Percentiles rank a stretch among this genome's conserved stretches.
phyloP scores from a whole-genome alignment of 2,329 filamentous ascomycete species.

The Trichophyton schoenleinii region DNA sequence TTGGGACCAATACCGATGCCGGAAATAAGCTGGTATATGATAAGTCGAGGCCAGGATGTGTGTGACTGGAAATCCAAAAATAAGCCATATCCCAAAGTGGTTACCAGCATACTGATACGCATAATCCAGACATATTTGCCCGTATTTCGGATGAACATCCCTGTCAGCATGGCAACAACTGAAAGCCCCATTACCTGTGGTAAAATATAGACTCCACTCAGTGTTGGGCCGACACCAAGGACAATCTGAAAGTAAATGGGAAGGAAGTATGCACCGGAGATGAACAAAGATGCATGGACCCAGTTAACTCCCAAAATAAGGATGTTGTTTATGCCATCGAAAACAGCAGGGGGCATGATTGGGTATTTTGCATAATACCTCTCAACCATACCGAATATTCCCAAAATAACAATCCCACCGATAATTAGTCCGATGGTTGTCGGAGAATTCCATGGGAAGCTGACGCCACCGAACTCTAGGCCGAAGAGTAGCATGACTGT shows the following conservation, averaged over 20 bases:
- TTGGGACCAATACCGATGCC: constrained; percentile 52
- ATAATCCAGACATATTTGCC: constrained; percentile 54
- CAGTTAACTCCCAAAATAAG: constrained; percentile 56
- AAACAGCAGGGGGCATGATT: constrained; percentile 62
- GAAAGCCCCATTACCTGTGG: constrained; percentile 58
- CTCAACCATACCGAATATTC: constrained; percentile 60
- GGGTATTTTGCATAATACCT: constrained; percentile 62
- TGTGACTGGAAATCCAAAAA: constrained; percentile 45
- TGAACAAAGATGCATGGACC: constrained; percentile 65
- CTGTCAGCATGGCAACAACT: constrained; percentile 46
- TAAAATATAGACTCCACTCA: constrained; percentile 62
- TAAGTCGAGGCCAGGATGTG: constrained; percentile 40
- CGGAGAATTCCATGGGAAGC: constrained; percentile 60
- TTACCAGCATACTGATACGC: constrained; percentile 44
- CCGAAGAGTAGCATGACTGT: constrained; percentile 80
- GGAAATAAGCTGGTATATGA: constrained; percentile 46
- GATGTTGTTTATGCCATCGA: constrained; percentile 52
- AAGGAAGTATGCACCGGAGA: constrained; percentile 65
- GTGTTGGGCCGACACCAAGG: constrained; percentile 53
- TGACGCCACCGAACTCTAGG: constrained; percentile 69
- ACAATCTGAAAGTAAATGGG: constrained; percentile 77
- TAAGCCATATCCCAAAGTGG: constrained; percentile 54
- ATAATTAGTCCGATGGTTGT: constrained; percentile 66
- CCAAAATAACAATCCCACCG: constrained; percentile 53
- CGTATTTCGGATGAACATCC: constrained; percentile 61